Evolutionary conservation across 805 yeast genomes (phyloP), one percentile per base, ranked within the genome.

Genomic region (Cyberlindnera misumaiensis): DNA sequence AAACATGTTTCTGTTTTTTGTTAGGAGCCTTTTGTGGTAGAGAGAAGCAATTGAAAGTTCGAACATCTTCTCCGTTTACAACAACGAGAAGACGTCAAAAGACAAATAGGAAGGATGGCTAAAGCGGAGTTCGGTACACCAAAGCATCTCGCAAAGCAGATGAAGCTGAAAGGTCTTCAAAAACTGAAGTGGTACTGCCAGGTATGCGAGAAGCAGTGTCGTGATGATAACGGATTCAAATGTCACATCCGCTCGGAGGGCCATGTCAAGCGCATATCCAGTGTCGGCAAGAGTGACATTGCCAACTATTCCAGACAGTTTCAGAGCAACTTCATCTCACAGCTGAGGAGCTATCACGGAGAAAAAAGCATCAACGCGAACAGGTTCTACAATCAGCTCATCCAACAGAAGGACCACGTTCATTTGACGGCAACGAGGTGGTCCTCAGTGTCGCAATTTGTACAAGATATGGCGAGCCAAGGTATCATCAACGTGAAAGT

Each of bases 191-290:
- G 77, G 70, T 94, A 88, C 60, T 93, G 99, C 59, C 97, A 83
- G 58, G 71, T 86, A 3, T 93, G 99, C 54, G 76, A 72, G 55
- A 87, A 90, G 53, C 99, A 93, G 62, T 89, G 97, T 58, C 66
- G 97, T 39, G 99, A 94, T 58, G 95, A 84, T 45, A 90, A 93
- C 62, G 99, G 98, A 18, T 93, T 84, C 66, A 82, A 83, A 52
- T 83, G 90, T 52, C 99, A 93, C 58, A 70, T 81, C n/a, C 69
- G 71, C 45, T 79, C 95, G n/a, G 86, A 84, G 32, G 68, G 83
- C 2, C 99, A 93, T 56, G 60, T 73, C 34, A 72, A 75, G 14
- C 75, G 73, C 37, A 72, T 83, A 32, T 59, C 68, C 14, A 65
- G 69, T 5, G 58, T 76, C 5, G 70, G 72, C 0, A 62, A 65